Evolutionary conservation across 768 basidiomycete genomes (phyloP), one percentile per base, ranked within the genome.

Genomic region (Kondoa subrosea): DNA sequence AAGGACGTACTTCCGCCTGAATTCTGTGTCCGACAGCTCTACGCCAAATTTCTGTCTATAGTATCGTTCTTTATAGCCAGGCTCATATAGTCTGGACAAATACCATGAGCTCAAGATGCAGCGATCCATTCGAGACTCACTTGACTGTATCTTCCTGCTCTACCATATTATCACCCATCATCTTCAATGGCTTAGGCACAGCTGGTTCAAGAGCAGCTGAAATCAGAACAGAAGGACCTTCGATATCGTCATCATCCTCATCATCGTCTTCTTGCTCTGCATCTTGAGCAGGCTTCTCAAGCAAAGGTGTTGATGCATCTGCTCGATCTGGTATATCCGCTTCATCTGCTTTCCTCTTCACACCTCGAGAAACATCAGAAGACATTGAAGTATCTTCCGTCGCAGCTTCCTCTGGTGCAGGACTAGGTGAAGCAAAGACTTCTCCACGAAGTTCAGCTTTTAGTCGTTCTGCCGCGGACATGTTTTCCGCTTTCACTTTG

Each of bases 1-100:
- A 29, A 26, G 15, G 30, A 80, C 84, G 72, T 73, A 96, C 91
- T 81, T 75, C 75, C 83, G 85, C 71, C 83, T 82, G 77, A 91
- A 87, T 68, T 85, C 84, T 1, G 73, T 76, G 72, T 96, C 88
- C n/a, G 78, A 81, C 25, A 81, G 76, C 71, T 86, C 83, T 15
- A 89, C 80, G 1, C 85, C 86, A 74, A 97, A 99, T 78, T 99
- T 99, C 74, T 89, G 86, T 59, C 82, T 81, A 73, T 99, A 99
- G 76, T 99, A 99, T 56, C 95, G 84, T 72, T 92, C 89, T 76
- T 84, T 85, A 77, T 99, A 99, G 30, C 93, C 95, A 1, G 91
- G 85, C 77, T 97, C 91, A 85, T 89, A 99, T 26, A 97, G 79
- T 75, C 93, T 96, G 73, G 3, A 8, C 3, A 56, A 4, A 17